phyloP scores from a whole-genome alignment of 179 eudicot species.

The Drosera spatulata region DNA sequence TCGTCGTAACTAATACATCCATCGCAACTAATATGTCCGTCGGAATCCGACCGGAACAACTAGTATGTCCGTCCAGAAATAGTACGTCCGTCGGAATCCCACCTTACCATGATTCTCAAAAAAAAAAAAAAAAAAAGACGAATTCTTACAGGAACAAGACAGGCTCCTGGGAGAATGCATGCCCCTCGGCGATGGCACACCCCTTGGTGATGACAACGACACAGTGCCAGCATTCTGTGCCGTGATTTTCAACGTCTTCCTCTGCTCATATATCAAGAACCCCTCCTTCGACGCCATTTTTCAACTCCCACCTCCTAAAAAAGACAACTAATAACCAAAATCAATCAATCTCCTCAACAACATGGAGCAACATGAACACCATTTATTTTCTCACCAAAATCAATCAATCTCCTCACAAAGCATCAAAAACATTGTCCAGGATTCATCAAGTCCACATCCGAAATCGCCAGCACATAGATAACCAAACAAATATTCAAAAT shows the following conservation, averaged over 20 bases:
- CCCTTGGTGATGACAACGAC: conserved; percentile 43
- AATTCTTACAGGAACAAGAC: conserved; percentile 30
- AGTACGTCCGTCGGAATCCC: neutral
- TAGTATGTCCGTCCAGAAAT: no score
- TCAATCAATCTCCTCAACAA: no score
- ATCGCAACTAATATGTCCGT: no score
- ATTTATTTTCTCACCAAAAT: neutral
- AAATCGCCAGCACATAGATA: neutral
- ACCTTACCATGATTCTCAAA: conserved; percentile 52
- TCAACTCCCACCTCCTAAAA: conserved; percentile 13
- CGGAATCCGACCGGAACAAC: no score
- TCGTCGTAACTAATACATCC: no score
- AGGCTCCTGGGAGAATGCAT: conserved; percentile 20
- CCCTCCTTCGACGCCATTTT: conserved; percentile 86
- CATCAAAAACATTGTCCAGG: no score
- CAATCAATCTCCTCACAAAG: no score
- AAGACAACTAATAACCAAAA: neutral
- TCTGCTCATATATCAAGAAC: conserved; percentile 86
- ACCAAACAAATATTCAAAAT: no score
- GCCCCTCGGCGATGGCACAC: conserved; percentile 22
- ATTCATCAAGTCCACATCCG: neutral
- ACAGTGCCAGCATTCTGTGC: conserved; percentile 48
- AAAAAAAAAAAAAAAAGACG: conserved; percentile 26
- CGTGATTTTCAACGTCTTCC: conserved; percentile 77
- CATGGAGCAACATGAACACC: no score